Base-by-base conservation (phyloP, 441 rosid genomes). In the Erodium moschatum region DNA sequence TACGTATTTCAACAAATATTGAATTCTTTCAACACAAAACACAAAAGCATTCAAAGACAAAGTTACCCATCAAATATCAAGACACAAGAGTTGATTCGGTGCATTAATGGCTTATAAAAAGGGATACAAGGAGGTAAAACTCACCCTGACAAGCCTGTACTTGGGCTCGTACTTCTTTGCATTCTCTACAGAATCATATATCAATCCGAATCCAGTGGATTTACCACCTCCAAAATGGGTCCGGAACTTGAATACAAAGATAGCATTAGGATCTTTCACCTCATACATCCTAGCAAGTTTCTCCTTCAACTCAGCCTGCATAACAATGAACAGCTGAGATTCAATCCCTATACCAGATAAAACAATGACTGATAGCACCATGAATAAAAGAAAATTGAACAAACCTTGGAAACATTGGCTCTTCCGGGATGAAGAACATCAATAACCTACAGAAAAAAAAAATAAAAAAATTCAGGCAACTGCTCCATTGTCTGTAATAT, bases 341-440 rank as follows among this genome's bases (percentile, higher is more conserved):
- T 35, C 8, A 24, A 24, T 35, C 5, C 5, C 5, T 35, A 35
- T 4, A 35, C 8, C 7, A 35, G 8, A 35, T 7, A 35, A 35
- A 35, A 35, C 8, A 35, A 7, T 35, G 42, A 35, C 42, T 35
- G 5, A 7, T 7, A 35, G 42, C 7, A 35, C 7, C 60, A 15
- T 16, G 7, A 52, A 52, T 1, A 52, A 52, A 3, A 44, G n/a
- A 44, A 13, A 50, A 50, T 35, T 35, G 42, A 35, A 40, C 60
- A 52, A 52, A 52, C 60, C 60, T 52, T 52, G 60, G 60, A 52
- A 52, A 52, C 60, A 52, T 52, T 52, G 6, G 60, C 60, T 52
- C 60, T 52, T 52, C 60, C 60, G 15, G 60, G 60, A 6, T 52
- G 60, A 18, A 52, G 21, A 52, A 52, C 60, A 52, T 52, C 60